Base-by-base conservation (phyloP, 1,139 yeast species). In the Pichia sp. region DNA sequence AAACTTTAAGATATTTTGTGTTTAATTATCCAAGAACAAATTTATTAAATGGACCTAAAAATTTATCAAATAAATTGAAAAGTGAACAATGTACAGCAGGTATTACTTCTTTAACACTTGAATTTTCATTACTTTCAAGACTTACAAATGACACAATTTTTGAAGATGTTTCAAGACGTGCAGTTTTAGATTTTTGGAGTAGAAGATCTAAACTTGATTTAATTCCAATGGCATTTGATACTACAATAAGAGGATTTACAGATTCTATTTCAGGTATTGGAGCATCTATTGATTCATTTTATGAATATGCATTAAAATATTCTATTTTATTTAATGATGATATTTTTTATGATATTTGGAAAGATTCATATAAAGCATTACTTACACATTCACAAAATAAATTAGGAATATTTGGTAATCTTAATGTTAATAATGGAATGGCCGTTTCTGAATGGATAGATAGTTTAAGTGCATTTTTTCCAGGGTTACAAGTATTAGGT, bases 201-300 rank as follows among this genome's bases (percentile, higher is more conserved):
- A 66, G 78, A 8, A 66, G 89, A 46, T 75, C 85, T 50, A 56
- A 61, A 1, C 57, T 84, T 11, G 78, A 84, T 51, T 64, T 89
- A 22, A 58, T 89, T 9, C 94, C 96, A 1, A 83, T 84, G 86
- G 72, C 91, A 0, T 65, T 88, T 9, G 80, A 82, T 49, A 62
- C 74, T 0, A 76, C 75, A 25, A 10, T 37, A 5, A 43, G 48
- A 21, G 56, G 60, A 27, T 80, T 88, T 78, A 64, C 68, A 31
- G 82, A 82, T 42, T 61, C 73, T 0, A 64, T 79, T 32, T 75
- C 91, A 0, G 96, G 96, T 0, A 71, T 85, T 9, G 97, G 97
- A 1, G 96, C 97, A 0, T 83, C 95, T 3, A 76, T 86, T n/a
- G 97, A 89, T 62, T 87, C 96, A 0, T 86, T 85, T 54, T 89